Evolutionary conservation across 2,329 filamentous ascomycete genomes (phyloP).

Genomic region (Fusarium pseudonygamai): DNA sequence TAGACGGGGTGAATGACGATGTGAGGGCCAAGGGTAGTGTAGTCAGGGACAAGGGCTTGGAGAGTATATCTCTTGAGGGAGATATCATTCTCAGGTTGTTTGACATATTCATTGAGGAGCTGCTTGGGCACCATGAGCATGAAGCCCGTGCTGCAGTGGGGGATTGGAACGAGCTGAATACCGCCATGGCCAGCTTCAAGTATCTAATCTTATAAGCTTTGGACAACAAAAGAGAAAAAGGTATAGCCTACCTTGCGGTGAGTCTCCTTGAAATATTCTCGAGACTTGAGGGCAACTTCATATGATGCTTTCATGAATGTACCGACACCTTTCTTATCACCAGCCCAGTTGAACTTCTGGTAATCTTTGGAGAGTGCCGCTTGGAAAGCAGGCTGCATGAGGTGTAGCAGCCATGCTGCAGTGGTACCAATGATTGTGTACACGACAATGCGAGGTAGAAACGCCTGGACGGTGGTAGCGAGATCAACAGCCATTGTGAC

Average conservation of each 20-base stretch:
- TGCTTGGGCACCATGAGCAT: constrained; percentile 26
- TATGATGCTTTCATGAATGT: constrained; percentile 15
- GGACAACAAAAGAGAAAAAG: fast-evolving
- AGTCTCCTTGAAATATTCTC: constrained; percentile 14
- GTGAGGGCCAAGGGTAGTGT: constrained; percentile 16
- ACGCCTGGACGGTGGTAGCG: neutral
- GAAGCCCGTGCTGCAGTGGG: constrained; percentile 22
- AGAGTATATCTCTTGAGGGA: constrained; percentile 26
- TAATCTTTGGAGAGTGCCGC: constrained; percentile 14
- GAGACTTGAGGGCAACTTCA: constrained; percentile 13
- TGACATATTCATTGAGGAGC: constrained; percentile 20
- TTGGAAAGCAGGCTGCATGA: constrained; percentile 15
- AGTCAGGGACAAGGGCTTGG: constrained; percentile 17
- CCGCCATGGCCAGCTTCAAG: constrained; percentile 12
- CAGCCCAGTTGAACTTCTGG: constrained; percentile 14
- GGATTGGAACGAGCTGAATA: constrained; percentile 21
- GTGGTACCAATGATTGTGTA: constrained; percentile 11
- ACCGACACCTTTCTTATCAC: constrained; percentile 13
- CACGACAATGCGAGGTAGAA: constrained; percentile 8
- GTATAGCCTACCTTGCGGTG: neutral
- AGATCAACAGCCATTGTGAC: constrained; percentile 1
- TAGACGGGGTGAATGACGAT: constrained; percentile 25
- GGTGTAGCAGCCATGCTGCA: constrained; percentile 16
- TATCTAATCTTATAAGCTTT: neutral
- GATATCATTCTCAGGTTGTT: constrained; percentile 21